A percentile compares a stretch with the other conserved stretches of the same genome.
These are phyloP conservation scores for Phytopythium boreale DNA, from an alignment of 352 stramenopile genomes.

Conservation along the genomic window DNA sequence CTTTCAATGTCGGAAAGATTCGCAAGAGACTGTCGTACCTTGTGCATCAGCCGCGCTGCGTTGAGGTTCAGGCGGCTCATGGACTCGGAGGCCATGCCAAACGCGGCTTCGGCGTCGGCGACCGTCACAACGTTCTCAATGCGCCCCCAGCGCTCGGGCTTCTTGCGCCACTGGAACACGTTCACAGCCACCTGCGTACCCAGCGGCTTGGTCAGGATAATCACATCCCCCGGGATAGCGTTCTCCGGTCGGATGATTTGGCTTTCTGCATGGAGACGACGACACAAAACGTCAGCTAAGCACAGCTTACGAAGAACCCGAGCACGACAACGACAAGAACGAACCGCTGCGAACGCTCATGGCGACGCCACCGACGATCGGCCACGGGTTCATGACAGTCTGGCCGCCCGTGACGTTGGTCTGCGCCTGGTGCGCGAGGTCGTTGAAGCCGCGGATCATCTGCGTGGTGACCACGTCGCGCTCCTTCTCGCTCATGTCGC, in stretches of 20 bases:
- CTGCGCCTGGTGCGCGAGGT: conserved; percentile 77
- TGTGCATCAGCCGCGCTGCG: conserved; percentile 90
- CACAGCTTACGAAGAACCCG: not conserved
- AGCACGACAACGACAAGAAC: conserved; percentile 9
- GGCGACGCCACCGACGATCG: conserved; percentile 93
- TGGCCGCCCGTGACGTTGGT: conserved; percentile 93
- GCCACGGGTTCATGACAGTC: conserved; percentile 96
- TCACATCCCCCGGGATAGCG: conserved; percentile 83
- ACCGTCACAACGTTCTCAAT: conserved; percentile 66
- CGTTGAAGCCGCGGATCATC: conserved; percentile 94
- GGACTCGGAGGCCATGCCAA: conserved; percentile 90
- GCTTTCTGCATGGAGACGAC: conserved; percentile 27
- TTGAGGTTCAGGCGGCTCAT: conserved; percentile 94
- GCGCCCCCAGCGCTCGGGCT: conserved; percentile 71
- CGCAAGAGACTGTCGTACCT: conserved; percentile 22
- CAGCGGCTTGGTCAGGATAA: conserved; percentile 94
- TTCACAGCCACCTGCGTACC: conserved; percentile 94
- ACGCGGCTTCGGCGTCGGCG: conserved; percentile 82
- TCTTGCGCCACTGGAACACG: conserved; percentile 90
- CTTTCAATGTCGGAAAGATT: not conserved
- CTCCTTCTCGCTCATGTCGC: conserved; percentile 91
- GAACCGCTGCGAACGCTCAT: conserved; percentile 85
- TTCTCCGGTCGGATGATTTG: conserved; percentile 90
- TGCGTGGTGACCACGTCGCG: conserved; percentile 91
- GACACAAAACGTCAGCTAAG: not conserved